Percentiles rank a stretch among this genome's conserved stretches.
Evolutionary conservation across 2,329 filamentous ascomycete species (phyloP).

Genomic region (Neofusicoccum cordaticola): DNA sequence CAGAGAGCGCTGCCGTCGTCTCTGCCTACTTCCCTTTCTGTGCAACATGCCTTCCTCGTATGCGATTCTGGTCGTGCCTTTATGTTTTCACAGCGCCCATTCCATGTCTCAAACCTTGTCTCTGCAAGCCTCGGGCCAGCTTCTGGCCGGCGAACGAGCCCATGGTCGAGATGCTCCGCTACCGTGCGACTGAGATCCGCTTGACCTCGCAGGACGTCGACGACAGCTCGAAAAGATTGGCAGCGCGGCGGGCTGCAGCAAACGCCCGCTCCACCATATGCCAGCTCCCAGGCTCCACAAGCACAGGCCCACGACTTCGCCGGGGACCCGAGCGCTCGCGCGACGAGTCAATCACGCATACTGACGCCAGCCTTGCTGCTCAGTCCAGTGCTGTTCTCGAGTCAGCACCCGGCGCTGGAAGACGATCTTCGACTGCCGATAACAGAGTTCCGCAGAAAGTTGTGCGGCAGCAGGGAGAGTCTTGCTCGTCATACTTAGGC

Average conservation of each 20-base stretch:
- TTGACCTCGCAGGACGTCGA: slow-evolving; percentile 37
- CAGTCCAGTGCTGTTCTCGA: not conserved
- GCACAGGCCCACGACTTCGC: slow-evolving; percentile 25
- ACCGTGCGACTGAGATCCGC: slow-evolving; percentile 35
- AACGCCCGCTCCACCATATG: slow-evolving; percentile 8
- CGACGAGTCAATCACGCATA: slow-evolving; percentile 26
- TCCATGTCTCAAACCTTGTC: not conserved
- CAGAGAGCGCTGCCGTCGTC: not conserved
- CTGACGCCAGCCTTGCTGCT: not conserved
- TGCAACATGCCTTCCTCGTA: slow-evolving; percentile 10
- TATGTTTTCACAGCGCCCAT: not conserved
- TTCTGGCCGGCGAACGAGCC: not conserved
- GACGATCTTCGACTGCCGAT: not conserved
- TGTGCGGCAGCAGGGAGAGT: not conserved
- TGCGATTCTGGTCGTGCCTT: not conserved
- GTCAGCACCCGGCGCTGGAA: not conserved
- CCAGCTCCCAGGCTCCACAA: slow-evolving; percentile 5
- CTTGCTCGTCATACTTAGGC: not conserved
- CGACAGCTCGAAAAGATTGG: slow-evolving; percentile 32
- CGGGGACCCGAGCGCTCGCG: slow-evolving; percentile 32
- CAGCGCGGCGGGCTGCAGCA: slow-evolving; percentile 24
- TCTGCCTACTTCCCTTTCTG: not conserved
- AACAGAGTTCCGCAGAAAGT: not conserved
- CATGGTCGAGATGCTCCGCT: slow-evolving; percentile 31
- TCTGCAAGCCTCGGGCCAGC: not conserved